Evolutionary conservation across 2,329 filamentous ascomycete species (phyloP), one percentile per base, ranked within the genome.

Genomic region (Pestalotiopsis sp.): DNA sequence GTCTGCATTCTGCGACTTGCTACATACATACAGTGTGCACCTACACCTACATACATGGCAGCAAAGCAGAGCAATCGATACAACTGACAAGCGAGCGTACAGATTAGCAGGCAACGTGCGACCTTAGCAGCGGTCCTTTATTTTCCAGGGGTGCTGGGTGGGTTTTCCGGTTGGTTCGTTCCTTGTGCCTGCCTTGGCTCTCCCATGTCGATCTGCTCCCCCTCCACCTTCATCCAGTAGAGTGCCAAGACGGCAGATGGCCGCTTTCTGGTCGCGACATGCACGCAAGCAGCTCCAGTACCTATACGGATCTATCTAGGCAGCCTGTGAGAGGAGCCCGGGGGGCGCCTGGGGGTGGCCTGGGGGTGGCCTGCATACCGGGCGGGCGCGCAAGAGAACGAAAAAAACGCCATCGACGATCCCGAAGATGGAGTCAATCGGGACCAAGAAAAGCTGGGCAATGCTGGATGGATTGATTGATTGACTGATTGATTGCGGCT

Each of bases 161-260:
- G 44, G 44, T 52, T 52, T 52, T 52, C 44, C 44, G 44, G 44
- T 52, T 52, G 44, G 44, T 52, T 52, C 40, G 17, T n/a, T 17
- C 17, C 20, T n/a, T 17, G 17, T 52, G 14, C 44, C 22, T 35
- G 56, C 56, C 20, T 58, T 30, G 20, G 55, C 17, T 52, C 10
- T 52, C 44, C 44, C 44, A 9, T 52, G 44, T 52, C 44, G 44
- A 52, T 52, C 44, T 17, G 14, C 17, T n/a, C 20, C 20, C 20
- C 44, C 44, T 52, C 44, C 20, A 20, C 7, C 44, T 20, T 20
- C 44, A n/a, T 38, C n/a, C 59, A 40, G 24, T 65, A 65, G 22
- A 56, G n/a, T 60, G 64, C 64, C 64, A 66, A 66, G 64, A 40
- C 64, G 64, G 64, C 38, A 66, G 55, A 66, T 66, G n/a, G 52